Evolutionary conservation across 768 basidiomycete genomes (phyloP).

Genomic region (Saitozyma podzolica): DNA sequence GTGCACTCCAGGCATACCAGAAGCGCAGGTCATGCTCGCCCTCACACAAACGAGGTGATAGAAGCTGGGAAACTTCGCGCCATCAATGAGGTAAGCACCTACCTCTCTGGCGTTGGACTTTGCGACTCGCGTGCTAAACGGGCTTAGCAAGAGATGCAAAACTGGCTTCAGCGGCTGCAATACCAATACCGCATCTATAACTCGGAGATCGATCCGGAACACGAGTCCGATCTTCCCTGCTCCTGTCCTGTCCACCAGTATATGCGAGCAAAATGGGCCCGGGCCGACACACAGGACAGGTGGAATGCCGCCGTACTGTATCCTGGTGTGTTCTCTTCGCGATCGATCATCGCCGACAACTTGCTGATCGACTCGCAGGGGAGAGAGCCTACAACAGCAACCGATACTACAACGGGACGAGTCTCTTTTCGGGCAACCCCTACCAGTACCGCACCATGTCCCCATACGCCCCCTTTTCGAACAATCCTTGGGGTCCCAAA

Average conservation of each 20-base stretch:
- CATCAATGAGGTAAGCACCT: slow-evolving; percentile 6
- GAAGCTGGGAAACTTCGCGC: slow-evolving; percentile 10
- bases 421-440: slow-evolving; percentile 12
- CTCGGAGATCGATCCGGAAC: slow-evolving; percentile 27
- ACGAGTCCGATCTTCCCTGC: slow-evolving; percentile 22
- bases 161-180: slow-evolving; percentile 15
- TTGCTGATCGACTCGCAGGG: slow-evolving; percentile 5
- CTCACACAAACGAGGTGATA: slow-evolving; percentile 9
- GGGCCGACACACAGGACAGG: slow-evolving; percentile 9
- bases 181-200: slow-evolving; percentile 15
- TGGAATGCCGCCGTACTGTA: slow-evolving; percentile 18
- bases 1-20: not conserved
- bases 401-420: slow-evolving; percentile 1
- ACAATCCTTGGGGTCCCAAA: slow-evolving; percentile 1
- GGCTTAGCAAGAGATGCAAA: slow-evolving; percentile 17
- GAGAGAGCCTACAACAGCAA: slow-evolving; percentile 15
- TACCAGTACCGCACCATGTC: slow-evolving; percentile 4
- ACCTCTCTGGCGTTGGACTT: not conserved
- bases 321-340: slow-evolving; percentile 8
- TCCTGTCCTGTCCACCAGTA: slow-evolving; percentile 14
- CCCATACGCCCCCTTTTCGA: slow-evolving; percentile 8
- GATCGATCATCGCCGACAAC: not conserved
- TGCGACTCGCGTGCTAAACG: not conserved
- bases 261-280: slow-evolving; percentile 12
- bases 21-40: not conserved